Base-by-base conservation (phyloP, 2,329 filamentous ascomycete species). In the Colletotrichum coccodes region DNA sequence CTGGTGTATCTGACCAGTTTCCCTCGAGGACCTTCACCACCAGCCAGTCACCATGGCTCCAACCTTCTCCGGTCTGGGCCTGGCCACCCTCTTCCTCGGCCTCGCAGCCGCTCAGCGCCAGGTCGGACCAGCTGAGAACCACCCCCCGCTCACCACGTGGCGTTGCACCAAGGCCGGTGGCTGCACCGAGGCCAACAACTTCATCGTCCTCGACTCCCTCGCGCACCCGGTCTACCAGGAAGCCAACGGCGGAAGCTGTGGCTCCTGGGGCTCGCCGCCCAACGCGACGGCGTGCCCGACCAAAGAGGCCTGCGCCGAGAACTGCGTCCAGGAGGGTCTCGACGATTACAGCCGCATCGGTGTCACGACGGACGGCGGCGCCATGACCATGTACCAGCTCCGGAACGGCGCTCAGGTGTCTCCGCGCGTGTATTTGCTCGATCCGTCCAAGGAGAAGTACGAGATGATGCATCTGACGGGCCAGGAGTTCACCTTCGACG, bases 401-500 rank as follows among this genome's bases (percentile, higher is more conserved):
- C 56, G 61, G 32, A 70, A 73, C 38, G 71, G 73, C 23, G 50
- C 50, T 6, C 52, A 73, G 26, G 71, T 77, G 21, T 74, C 73
- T 50, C 80, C 88, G 7, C 84, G 90, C 53, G 79, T 90, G 30
- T 92, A 91, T 75, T 81, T 92, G 18, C 82, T 92, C 73, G 83
- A 83, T 67, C 78, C 73, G 72, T 81, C 84, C 67, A 84, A 89
- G 68, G 80, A 83, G 68, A 84, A 84, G 53, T 92, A 92, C 75
- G 80, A 90, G 77, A 83, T 87, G 75, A 84, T 91, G 76, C 82
- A 89, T 70, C 81, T 91, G 57, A 83, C 86, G 30, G 88, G 87
- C 74, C 79, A 86, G 71, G 90, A 92, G 76, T 86, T 92, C 75
- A 86, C 86, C 16, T 91, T 92, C 64, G 89, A 91, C 53, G 89